Evolutionary conservation across 2,329 filamentous ascomycete genomes (phyloP), one percentile per base, ranked within the genome.

Genomic region (Aureobasidium leucospermi): DNA sequence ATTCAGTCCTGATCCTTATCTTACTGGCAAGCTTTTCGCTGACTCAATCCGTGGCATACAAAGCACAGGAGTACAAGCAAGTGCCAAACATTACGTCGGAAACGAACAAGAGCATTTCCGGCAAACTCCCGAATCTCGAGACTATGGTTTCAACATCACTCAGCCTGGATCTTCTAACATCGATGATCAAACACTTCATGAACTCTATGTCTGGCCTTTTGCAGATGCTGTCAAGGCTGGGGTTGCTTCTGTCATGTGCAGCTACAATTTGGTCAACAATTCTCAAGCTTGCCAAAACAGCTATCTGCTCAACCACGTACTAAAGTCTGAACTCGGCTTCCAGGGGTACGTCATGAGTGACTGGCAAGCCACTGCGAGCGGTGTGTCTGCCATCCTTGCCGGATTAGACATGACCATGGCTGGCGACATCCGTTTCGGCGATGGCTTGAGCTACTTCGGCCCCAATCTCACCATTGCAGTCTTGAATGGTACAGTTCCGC

Each of bases 281-380:
- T 89, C 84, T 6, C 90, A 90, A 65, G 81, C 74, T 0, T 64
- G 63, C 34, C 60, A 63, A n/a, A 89, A 89, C 67, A 83, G 81
- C 60, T 84, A 84, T 66, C 71, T 85, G 13, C 76, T 86, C 47
- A 88, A 88, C 62, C 82, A 81, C 0, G 75, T 89, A 4, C 73
- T 89, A 6, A 89, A 89, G 64, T 84, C 86, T 49, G 86, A 89
- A 70, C 77, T 89, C 53, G 84, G 83, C 0, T 89, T 88, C 63
- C 85, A 88, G 65, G 86, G 86, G 68, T 83, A 71, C 65, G 80
- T 87, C 38, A 82, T 87, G 38, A 85, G 83, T 0, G 87, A 90
- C 69, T 90, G 87, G 85, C 34, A 41, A 32, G 85, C 88, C 68
- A 81, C 39, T 66, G 87, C 92, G 66, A 77, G 83, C 0, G 83